A percentile compares a stretch with the other conserved stretches of the same genome.
Evolutionary conservation across 768 basidiomycete species (phyloP).

Genomic region (Gymnopilus junonius): DNA sequence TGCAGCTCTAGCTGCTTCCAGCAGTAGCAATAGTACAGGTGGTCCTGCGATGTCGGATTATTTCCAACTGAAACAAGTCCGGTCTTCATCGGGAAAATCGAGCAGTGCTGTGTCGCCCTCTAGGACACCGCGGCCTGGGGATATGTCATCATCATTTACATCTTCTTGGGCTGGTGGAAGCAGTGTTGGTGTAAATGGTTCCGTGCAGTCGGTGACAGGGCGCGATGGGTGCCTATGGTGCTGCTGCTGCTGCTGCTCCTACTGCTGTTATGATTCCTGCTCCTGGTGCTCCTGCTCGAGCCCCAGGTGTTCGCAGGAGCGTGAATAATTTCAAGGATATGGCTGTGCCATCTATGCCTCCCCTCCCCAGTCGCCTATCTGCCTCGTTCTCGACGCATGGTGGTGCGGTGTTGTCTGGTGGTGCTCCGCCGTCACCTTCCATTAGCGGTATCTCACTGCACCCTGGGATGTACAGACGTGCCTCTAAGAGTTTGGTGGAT

Average conservation of each 20-base stretch:
- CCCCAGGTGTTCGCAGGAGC: background rate
- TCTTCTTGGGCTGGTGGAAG: background rate
- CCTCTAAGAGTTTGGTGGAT: slow-evolving; percentile 70
- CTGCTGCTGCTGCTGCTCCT: background rate
- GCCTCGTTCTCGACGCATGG: background rate
- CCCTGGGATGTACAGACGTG: slow-evolving; percentile 59
- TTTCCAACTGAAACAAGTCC: background rate
- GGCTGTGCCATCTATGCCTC: background rate
- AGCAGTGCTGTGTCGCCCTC: slow-evolving; percentile 7
- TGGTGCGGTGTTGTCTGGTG: background rate
- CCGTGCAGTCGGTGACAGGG: background rate
- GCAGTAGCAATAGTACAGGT: background rate
- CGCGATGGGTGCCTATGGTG: too few relatives aligned
- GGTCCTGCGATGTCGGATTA: slow-evolving; percentile 9
- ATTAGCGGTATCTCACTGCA: slow-evolving; percentile 11
- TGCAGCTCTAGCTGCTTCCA: background rate
- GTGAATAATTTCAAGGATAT: background rate
- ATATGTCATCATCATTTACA: slow-evolving; percentile 4
- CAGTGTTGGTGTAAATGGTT: background rate
- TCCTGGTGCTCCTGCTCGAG: background rate
- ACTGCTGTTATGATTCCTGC: background rate
- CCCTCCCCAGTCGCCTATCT: background rate
- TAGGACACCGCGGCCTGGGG: slow-evolving; percentile 26
- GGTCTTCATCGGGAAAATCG: background rate
- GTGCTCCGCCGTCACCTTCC: background rate